Conservation (phyloP, 345 rosid species). For the Syzygium jambos region DNA sequence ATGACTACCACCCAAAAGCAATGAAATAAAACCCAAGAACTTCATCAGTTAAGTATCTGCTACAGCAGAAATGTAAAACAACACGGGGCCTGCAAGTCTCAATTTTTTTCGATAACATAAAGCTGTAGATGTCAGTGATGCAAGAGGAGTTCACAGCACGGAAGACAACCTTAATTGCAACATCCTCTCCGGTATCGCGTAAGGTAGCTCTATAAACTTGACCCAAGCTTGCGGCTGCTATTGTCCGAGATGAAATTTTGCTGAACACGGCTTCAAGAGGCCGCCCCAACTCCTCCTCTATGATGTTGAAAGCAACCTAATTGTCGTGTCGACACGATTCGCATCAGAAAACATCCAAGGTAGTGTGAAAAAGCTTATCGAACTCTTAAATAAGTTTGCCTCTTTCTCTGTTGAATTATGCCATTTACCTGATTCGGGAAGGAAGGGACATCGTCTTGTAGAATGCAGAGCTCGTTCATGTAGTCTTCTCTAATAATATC, state of each 20-base stretch:
- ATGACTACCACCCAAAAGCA: not conserved
- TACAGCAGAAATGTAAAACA: not conserved
- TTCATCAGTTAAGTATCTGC: not conserved
- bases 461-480: slow-evolving; percentile 96
- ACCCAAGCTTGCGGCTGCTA: slow-evolving; percentile 97
- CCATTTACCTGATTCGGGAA: slow-evolving; percentile 80
- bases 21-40: not conserved
- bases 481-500: slow-evolving; percentile 95
- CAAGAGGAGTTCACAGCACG: not conserved
- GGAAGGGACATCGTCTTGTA: slow-evolving; percentile 95
- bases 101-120: not conserved
- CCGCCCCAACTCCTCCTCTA: slow-evolving; percentile 87
- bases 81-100: not conserved
- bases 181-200: slow-evolving; percentile 81
- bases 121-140: not conserved
- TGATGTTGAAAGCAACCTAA: slow-evolving; percentile 84
- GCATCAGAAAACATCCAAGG: not conserved
- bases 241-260: slow-evolving; percentile 74
- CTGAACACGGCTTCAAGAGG: slow-evolving; percentile 85
- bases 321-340: not conserved
- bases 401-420: not conserved
- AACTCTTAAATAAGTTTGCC: not conserved
- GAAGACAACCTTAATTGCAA: slow-evolving; percentile 83
- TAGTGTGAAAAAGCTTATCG: not conserved
- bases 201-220: slow-evolving; percentile 98